Evolutionary conservation across 257 asterid genomes (phyloP), one percentile per base, ranked within the genome.

Genomic region (Handroanthus guayacan): DNA sequence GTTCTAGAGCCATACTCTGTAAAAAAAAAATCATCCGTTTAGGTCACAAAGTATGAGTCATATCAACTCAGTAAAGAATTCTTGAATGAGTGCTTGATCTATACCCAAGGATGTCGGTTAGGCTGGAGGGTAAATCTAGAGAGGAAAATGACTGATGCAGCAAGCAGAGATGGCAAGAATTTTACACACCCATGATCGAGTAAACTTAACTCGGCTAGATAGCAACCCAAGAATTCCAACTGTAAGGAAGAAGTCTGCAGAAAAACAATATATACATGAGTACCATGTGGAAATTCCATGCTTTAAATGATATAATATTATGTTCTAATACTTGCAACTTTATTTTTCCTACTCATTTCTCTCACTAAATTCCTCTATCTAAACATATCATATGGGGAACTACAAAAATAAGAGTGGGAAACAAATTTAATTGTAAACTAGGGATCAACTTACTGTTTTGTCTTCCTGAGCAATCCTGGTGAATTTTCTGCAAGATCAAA

Each of bases 171-270:
- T 17, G 99, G 99, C 73, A 92, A 83, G 81, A 88, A 92, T 75
- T 86, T 89, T 44, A 92, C 76, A 68, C 97, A 95, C 37, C 76
- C 84, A 43, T 95, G 90, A 14, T 92, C 97, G 61, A 95, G 76
- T 75, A 92, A 77, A 76, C 97, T 92, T 18, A 95, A 76, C 86
- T 95, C 99, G 0, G 95, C 91, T 18, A 95, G 71, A 81, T 90
- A 94, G 84, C 83, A 89, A n/a, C 90, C 92, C 85, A 94, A 78
- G 82, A 92, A 94, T 85, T 92, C 99, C 51, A 92, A 75, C 64
- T 82, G 84, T 89, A 88, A 69, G 82, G 71, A 64, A 0, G 82
- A 84, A 58, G 3, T 75, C 96, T 93, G 88, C 71, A 84, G 8
- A 74, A 76, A 25, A 10, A 72, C 51, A 50, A 55, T 6, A 8